These are phyloP conservation scores for Pleurozium schreberi DNA, from an alignment of 225 moss, liverwort and hornwort genomes.

Conservation along the genomic window DNA sequence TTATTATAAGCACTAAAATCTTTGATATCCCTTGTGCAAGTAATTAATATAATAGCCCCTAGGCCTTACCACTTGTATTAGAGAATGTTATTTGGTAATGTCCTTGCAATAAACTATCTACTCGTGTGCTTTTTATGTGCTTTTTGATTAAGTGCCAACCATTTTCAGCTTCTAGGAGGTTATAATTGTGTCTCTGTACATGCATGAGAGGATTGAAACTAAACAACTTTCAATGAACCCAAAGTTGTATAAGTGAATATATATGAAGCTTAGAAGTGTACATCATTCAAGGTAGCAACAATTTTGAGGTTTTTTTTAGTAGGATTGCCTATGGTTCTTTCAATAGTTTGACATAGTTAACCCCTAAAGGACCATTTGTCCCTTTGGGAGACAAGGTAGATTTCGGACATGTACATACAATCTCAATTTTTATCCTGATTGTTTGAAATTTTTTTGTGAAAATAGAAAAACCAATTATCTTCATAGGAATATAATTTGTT, in stretches of 20 bases:
- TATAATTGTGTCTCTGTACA: background rate
- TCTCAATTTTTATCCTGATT: too few relatives aligned
- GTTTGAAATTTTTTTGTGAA: too few relatives aligned
- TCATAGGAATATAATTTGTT: too few relatives aligned
- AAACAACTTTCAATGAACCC: background rate
- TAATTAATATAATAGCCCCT: background rate
- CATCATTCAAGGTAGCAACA: background rate
- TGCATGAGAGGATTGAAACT: background rate
- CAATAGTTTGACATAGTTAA: background rate
- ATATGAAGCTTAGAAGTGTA: background rate
- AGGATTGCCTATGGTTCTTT: background rate
- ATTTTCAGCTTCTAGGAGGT: background rate
- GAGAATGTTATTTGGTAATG: background rate
- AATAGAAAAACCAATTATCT: too few relatives aligned
- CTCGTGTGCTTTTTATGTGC: too few relatives aligned
- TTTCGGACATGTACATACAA: too few relatives aligned
- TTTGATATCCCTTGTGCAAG: background rate
- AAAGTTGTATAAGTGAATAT: background rate
- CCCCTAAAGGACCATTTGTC: too few relatives aligned
- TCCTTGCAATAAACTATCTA: background rate
- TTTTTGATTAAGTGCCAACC: background rate
- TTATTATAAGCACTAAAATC: background rate
- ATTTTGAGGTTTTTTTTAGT: background rate
- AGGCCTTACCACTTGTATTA: rapidly evolving
- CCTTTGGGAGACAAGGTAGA: too few relatives aligned